phyloP scores from a whole-genome alignment of 805 yeast species.

The Candida stauntonica region DNA sequence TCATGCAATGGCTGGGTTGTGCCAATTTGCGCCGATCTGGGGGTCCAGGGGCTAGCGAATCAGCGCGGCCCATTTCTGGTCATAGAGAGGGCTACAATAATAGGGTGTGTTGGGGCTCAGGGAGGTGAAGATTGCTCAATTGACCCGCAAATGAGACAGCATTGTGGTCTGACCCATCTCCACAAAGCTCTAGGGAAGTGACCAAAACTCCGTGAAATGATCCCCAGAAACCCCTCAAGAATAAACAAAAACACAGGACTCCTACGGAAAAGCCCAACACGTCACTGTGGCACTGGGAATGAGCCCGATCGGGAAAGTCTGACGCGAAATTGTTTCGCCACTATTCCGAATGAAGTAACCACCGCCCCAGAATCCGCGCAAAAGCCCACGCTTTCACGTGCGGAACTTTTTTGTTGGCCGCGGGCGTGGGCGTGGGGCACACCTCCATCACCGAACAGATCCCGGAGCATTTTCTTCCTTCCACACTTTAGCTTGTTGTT shows the following conservation, averaged over 20 bases:
- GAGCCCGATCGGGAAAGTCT: neutral
- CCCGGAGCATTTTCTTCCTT: neutral
- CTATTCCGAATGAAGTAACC: neutral
- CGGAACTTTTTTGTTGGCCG: neutral
- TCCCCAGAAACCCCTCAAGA: too few relatives aligned
- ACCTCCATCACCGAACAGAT: neutral
- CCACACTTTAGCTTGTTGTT: too few relatives aligned
- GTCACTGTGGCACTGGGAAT: neutral
- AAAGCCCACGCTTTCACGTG: conserved; percentile 2
- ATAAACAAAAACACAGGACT: neutral
- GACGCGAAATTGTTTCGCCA: neutral
- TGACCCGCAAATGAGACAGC: neutral
- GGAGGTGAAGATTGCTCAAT: neutral
- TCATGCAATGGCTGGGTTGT: too few relatives aligned
- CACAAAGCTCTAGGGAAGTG: too few relatives aligned
- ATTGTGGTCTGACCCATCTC: too few relatives aligned
- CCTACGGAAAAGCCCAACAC: neutral
- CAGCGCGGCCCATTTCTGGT: neutral
- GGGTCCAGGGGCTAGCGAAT: neutral
- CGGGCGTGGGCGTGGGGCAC: neutral
- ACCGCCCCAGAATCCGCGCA: neutral
- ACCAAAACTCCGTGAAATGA: too few relatives aligned
- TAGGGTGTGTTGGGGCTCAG: too few relatives aligned
- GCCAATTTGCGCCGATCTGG: neutral
- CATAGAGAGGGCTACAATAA: too few relatives aligned